Evolutionary conservation across 108 stramenopile species (phyloP), one percentile per base, ranked within the genome.

Genomic region (Phaeodactylum tricornutum): DNA sequence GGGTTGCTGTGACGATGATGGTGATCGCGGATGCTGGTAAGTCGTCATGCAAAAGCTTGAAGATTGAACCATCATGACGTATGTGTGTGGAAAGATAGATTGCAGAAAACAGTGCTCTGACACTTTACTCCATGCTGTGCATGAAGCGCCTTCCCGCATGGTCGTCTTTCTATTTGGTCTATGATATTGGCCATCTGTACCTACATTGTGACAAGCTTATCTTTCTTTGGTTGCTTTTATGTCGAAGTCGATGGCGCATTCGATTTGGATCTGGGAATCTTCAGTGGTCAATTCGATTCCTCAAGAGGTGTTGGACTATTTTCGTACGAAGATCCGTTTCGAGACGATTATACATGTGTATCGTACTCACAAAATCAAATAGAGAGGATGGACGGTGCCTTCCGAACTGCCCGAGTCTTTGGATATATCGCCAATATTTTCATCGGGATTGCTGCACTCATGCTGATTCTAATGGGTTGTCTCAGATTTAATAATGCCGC

Each of bases 71-170:
- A n/a, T n/a, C n/a, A n/a, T n/a, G n/a, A n/a, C n/a, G n/a, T n/a
- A n/a, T n/a, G n/a, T n/a, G n/a, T n/a, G n/a, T n/a, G n/a, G n/a
- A n/a, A n/a, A n/a, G n/a, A n/a, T n/a, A n/a, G n/a, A n/a, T n/a
- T n/a, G n/a, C n/a, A n/a, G n/a, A n/a, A n/a, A n/a, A n/a, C n/a
- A n/a, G n/a, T n/a, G n/a, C n/a, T n/a, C n/a, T n/a, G n/a, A n/a
- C n/a, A n/a, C n/a, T n/a, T n/a, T n/a, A n/a, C n/a, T n/a, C n/a
- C n/a, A n/a, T n/a, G n/a, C n/a, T n/a, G n/a, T n/a, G n/a, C n/a
- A n/a, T n/a, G n/a, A 6, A 46, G 45, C 45, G n/a, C 45, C 5
- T 46, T 46, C 14, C 45, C 45, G 3, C 45, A 46, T 46, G 45
- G 45, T n/a, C 21, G 3, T 6, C 23, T 12, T 22, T 46, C 45